Conservation (phyloP, 768 basidiomycete genomes). For the Leccinum pellstonianum region DNA sequence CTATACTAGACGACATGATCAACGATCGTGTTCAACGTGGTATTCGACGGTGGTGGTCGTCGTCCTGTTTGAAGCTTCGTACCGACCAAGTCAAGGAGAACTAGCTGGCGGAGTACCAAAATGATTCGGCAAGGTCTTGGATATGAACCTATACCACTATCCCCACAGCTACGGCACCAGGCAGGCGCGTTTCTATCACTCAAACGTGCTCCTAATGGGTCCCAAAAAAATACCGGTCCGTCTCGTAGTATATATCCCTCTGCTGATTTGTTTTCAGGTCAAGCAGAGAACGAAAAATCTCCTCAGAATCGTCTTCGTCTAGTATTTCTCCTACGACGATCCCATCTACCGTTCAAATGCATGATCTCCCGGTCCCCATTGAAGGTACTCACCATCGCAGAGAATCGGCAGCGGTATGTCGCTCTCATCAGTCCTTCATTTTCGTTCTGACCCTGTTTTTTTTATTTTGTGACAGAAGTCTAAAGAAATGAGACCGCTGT, state of each 20-base stretch:
- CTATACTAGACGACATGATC: conserved; percentile 74
- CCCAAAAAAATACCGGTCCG: conserved; percentile 22
- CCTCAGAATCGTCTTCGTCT: conserved; percentile 10
- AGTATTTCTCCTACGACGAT: conserved; percentile 6
- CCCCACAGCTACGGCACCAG: conserved; percentile 36
- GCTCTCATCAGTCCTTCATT: conserved; percentile 12
- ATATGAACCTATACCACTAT: conserved; percentile 26
- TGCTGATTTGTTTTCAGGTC: conserved; percentile 14
- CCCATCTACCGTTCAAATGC: conserved; percentile 11
- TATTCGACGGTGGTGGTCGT: conserved; percentile 18
- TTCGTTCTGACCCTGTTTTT: conserved; percentile 11
- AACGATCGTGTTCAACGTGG: conserved; percentile 23
- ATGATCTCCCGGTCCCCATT: conserved; percentile 14
- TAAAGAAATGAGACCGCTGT: conserved; percentile 21
- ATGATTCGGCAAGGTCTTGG: conserved; percentile 24
- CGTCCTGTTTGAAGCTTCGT: conserved; percentile 5
- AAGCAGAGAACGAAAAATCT: conserved; percentile 9
- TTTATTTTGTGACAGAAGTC: conserved; percentile 17
- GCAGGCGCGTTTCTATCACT: conserved; percentile 32
- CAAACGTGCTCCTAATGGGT: conserved; percentile 27
- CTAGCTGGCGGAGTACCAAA: conserved; percentile 32
- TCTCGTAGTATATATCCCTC: conserved; percentile 26
- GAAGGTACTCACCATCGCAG: conserved; percentile 17
- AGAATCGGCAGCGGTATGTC: conserved; percentile 22
- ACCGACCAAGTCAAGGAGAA: neutral